These are phyloP conservation scores for Teratosphaeriaceae sp. DNA, from an alignment of 2,329 filamentous ascomycete genomes.

Conservation along the genomic window DNA sequence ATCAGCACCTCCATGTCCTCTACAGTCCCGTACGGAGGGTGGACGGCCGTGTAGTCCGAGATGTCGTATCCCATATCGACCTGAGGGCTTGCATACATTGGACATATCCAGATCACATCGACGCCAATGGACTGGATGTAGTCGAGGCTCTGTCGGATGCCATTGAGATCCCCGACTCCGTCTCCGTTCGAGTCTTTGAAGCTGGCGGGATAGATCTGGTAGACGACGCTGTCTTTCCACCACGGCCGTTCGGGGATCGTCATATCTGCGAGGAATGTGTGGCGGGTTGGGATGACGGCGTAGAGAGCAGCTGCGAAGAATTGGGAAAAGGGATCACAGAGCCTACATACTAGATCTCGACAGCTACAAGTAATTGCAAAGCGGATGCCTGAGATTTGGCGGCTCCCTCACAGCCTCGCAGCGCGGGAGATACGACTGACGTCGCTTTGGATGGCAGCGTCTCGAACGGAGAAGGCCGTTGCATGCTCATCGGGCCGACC, in stretches of 20 bases:
- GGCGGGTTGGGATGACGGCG: not conserved
- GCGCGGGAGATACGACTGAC: too few species aligned
- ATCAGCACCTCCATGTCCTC: conserved; percentile 41
- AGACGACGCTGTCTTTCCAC: conserved; percentile 40
- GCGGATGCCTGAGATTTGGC: too few species aligned
- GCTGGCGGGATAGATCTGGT: conserved; percentile 39
- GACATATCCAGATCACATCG: conserved; percentile 61
- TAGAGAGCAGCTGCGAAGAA: too few species aligned
- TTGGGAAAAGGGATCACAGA: too few species aligned
- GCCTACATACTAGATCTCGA: too few species aligned
- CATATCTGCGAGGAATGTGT: not conserved
- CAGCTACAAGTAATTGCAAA: too few species aligned
- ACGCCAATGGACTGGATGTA: conserved; percentile 57
- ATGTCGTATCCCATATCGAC: conserved; percentile 50
- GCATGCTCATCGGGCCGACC: not conserved
- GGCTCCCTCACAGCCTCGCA: too few species aligned
- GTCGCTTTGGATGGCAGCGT: too few species aligned
- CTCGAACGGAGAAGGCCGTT: too few species aligned
- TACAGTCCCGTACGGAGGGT: conserved; percentile 42
- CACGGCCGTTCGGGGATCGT: conserved; percentile 16
- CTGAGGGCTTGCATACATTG: conserved; percentile 49
- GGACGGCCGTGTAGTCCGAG: conserved; percentile 38
- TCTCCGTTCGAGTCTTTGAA: conserved; percentile 49
- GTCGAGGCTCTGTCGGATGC: conserved; percentile 55
- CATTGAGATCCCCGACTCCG: conserved; percentile 54